A percentile compares a stretch with the other conserved stretches of the same genome.
Conservation (phyloP, 2,329 filamentous ascomycete species). For the Teratosphaeriaceae sp. region DNA sequence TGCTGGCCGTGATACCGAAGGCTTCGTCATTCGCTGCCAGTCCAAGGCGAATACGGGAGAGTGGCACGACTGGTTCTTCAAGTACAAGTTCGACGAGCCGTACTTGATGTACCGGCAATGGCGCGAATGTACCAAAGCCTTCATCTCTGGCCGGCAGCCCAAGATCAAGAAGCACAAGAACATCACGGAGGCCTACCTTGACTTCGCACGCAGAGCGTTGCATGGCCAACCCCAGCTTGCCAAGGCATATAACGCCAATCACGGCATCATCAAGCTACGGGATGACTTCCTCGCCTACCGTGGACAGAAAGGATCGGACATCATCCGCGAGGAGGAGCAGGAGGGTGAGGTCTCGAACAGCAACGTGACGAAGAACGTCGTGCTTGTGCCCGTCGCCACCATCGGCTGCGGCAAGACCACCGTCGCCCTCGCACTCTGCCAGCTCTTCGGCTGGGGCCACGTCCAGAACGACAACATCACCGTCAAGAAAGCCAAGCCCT, state of each 20-base stretch:
- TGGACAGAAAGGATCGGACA: slow-evolving; percentile 81
- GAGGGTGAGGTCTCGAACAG: slow-evolving; percentile 44
- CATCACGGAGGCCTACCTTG: slow-evolving; percentile 86
- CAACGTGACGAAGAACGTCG: slow-evolving; percentile 59
- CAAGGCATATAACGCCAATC: slow-evolving; percentile 73
- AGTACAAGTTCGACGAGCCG: slow-evolving; percentile 99
- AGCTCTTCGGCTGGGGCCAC: slow-evolving; percentile 86
- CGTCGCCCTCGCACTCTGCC: slow-evolving; percentile 69
- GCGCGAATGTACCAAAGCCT: slow-evolving; percentile 89
- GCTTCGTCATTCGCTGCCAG: slow-evolving; percentile 90
- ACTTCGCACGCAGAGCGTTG: slow-evolving; percentile 71
- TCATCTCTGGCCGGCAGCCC: slow-evolving; percentile 70
- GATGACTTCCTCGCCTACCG: slow-evolving; percentile 80
- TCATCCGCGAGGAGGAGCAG: slow-evolving; percentile 67
- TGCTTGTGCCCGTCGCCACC: slow-evolving; percentile 86
- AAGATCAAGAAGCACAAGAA: slow-evolving; percentile 78
- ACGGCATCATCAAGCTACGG: slow-evolving; percentile 87
- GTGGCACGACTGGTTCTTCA: slow-evolving; percentile 98
- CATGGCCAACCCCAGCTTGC: slow-evolving; percentile 60
- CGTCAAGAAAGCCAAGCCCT: slow-evolving; percentile 65
- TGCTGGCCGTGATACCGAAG: slow-evolving; percentile 87
- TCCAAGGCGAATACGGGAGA: slow-evolving; percentile 42
- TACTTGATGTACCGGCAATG: slow-evolving; percentile 99
- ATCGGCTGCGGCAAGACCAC: slow-evolving; percentile 98
- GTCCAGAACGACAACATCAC: slow-evolving; percentile 96